Base-by-base conservation (phyloP, 306 rosid genomes). In the Quercus parvula region DNA sequence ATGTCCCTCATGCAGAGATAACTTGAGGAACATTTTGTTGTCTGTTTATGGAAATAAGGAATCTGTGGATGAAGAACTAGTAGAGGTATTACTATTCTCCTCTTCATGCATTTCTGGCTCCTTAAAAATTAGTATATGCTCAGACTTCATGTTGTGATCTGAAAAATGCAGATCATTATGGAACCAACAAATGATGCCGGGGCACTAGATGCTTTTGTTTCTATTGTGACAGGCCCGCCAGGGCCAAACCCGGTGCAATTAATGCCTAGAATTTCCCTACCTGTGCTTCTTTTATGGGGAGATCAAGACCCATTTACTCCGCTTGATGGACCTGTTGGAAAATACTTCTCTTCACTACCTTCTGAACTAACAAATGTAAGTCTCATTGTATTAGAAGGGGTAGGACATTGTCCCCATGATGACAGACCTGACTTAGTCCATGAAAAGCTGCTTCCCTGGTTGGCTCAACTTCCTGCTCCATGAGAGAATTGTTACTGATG, bases 361-460 rank as follows among this genome's bases (percentile, higher is more conserved):
- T 75, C 89, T 59, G 86, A 81, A 56, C 75, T 67, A 67, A 82
- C 86, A 73, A 88, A 90, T 81, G 91, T 94, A 5, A 79, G 84
- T 56, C 90, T 94, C 33, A 87, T 71, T 35, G 78, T 94, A 4
- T 80, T 94, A 38, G 86, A 87, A 81, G 99, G 99, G 28, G 97
- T 90, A 73, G 99, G 97, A 61, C 99, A 94, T 56, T 94, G 97
- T 61, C 99, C 99, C 19, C 99, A 94, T 78, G 97, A 94, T 79
- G 99, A 94, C 56, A 88, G 86, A 71, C 98, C 98, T 73, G 88
- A 85, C 10, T 78, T 87, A 73, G 98, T 94, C 11, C 98, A 94
- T 78, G 84, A 91, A 72, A 92, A 86, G 77, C 81, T 94, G 80
- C 89, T 94, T 70, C 94, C 97, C 24, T 94, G 98, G 98, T 73